Evolutionary conservation across 805 yeast species (phyloP), one percentile per base, ranked within the genome.

Genomic region (Candida sonorensis): DNA sequence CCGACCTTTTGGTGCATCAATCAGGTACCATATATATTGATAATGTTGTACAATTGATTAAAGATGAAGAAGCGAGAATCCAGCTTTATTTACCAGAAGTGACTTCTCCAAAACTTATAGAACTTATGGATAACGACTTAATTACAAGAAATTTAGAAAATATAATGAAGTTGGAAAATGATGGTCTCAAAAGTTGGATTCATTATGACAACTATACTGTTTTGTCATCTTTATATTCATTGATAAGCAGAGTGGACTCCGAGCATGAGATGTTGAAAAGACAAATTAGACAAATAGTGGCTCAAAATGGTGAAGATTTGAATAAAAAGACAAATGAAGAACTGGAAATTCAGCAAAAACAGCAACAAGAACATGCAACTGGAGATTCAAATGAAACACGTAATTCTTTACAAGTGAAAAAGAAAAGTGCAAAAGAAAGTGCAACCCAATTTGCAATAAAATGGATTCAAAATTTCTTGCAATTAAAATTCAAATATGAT

Each of bases 381-480:
- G 14, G 16, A 12, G n/a, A 14, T 11, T 22, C 20, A 13, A 35
- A n/a, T 22, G 26, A 43, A 46, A 27, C 20, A 34, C 13, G 18
- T 26, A 20, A 36, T 33, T 19, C 28, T 27, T 10, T 34, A 31
- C 45, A 29, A 42, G 42, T 33, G 31, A 40, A 34, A 33, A 43
- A 39, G 27, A 44, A 38, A 31, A 38, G 42, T 15, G 23, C 34
- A 31, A 44, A 62, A 42, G 59, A 67, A 48, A 44, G 48, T 29
- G 57, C 68, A 36, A 55, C 77, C 7, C 59, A 63, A 31, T 71
- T 69, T 43, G 92, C 94, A 0, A 64, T 73, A 3, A 63, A 65
- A 33, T 87, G 94, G 90, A 69, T 83, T 8, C 72, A 72, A 27
- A 62, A 69, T 18, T 66, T 83, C 3, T 51, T 83, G 9, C 54